These are phyloP conservation scores for Cephalotrichum gorgonifer DNA, from an alignment of 2,329 filamentous ascomycete species.

Conservation along the genomic window DNA sequence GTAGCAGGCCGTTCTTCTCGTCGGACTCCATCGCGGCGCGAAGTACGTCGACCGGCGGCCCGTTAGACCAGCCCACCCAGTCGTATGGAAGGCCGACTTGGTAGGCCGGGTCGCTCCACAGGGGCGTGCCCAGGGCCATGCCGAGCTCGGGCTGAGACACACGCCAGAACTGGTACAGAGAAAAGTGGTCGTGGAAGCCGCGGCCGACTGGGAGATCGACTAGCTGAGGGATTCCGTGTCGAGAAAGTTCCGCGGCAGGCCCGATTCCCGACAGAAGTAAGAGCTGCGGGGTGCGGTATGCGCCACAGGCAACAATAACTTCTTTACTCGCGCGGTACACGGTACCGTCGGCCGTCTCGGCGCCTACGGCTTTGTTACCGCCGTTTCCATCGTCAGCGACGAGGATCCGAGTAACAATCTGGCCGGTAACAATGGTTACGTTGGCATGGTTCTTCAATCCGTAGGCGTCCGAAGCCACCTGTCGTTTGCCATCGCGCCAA, in stretches of 20 bases:
- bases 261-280: conserved; percentile 26
- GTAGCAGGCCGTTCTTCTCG: neutral
- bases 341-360: conserved; percentile 10
- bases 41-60: neutral
- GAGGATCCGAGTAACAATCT: neutral
- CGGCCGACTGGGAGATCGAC: neutral
- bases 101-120: neutral
- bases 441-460: neutral
- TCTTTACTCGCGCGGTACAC: conserved; percentile 18
- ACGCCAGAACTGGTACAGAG: neutral
- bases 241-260: conserved; percentile 10
- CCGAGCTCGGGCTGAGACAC: neutral
- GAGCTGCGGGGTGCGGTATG: conserved; percentile 23
- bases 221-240: neutral
- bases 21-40: too few relatives aligned
- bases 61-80: neutral
- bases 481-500: neutral
- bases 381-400: neutral
- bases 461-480: neutral
- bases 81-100: neutral
- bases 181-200: neutral
- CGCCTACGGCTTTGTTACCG: neutral
- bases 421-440: neutral
- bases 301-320: conserved; percentile 23
- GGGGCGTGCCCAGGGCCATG: neutral